Evolutionary conservation across 2,329 filamentous ascomycete genomes (phyloP), one percentile per base, ranked within the genome.

Genomic region (Mycocentrospora acerina): DNA sequence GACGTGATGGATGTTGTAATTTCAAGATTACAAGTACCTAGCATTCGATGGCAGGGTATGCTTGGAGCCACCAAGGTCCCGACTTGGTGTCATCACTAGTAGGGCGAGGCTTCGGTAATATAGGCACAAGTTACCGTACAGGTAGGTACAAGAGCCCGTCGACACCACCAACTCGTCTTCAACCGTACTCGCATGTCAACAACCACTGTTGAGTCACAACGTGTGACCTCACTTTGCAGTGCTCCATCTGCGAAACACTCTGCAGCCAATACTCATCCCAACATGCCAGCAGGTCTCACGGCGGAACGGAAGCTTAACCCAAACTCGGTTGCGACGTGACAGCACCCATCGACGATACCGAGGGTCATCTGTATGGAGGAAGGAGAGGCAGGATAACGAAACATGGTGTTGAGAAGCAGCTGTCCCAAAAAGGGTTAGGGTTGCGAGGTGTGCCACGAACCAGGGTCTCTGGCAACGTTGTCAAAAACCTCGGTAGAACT

Each of bases 331-430:
- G 19, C 19, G 19, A 22, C 5, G 19, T 22, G 19, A 9, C 19
- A 22, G 5, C 19, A 9, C 19, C 19, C 19, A 22, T 22, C 19
- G 19, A 22, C 31, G 44, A 46, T 45, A 43, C 26, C 25, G 22
- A 41, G 18, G 31, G 42, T 32, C 30, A 36, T 37, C 38, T 47
- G 43, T 45, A 37, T 53, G 53, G 51, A 19, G 41, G 39, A 31
- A 37, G 17, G 29, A 29, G 19, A 43, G 42, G 39, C 42, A 46
- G 19, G 19, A 22, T 22, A 22, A 22, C 19, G 19, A 22, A 22
- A 22, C 19, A 22, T 22, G 56, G 46, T 57, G 51, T 57, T 58
- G 54, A 52, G 51, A 27, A 14, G 45, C 36, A 27, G 30, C 46
- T 46, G 37, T 13, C 18, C 36, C 19, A 25, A n/a, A 41, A 32